Base-by-base conservation (phyloP, 78 protist species). In the Tieghemostelium lacteum region DNA sequence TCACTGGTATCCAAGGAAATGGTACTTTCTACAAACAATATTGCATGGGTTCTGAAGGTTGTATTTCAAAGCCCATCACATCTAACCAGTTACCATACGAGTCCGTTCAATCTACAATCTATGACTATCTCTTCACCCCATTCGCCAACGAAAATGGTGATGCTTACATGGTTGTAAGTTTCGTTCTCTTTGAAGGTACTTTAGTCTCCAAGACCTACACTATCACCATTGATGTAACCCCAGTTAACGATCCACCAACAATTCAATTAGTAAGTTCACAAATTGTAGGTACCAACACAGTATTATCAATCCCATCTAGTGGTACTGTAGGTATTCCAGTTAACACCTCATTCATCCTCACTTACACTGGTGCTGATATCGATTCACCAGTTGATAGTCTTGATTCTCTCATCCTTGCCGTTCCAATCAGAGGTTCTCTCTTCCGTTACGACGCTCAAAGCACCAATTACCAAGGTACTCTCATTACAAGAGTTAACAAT, bases 231-330 rank as follows among this genome's bases (percentile, higher is more conserved):
- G 54, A 88, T 37, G 93, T 88, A 19, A 73, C 34, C 60, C 93
- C 72, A 31, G 93, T 88, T 33, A 61, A 75, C 49, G 60, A 75
- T n/a, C 54, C 86, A 66, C 17, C 19, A 24, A 70, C 61, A 69
- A 26, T n/a, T 29, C 42, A 0, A 52, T 33, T 26, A 31, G 52
- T 45, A 6, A 10, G 10, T 6, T 14, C 52, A 6, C 52, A 45
- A 45, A 10, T 45, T 10, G 10, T 45, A 14, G 52, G 52, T 45
- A 10, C 6, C n/a, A 45, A 45, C 10, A 45, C 6, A 45, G 8
- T 17, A 2, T 31, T 0, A 34, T 31, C 49, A 1, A 74, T 49
- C 26, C 45, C 26, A 24, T 26, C 28, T 4, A n/a, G 49, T 60
- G 34, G 34, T 36, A 33, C 33, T 34, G 45, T 17, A 33, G n/a